Evolutionary conservation across 352 stramenopile species (phyloP).

Genomic region (Globisporangium nodosum): DNA sequence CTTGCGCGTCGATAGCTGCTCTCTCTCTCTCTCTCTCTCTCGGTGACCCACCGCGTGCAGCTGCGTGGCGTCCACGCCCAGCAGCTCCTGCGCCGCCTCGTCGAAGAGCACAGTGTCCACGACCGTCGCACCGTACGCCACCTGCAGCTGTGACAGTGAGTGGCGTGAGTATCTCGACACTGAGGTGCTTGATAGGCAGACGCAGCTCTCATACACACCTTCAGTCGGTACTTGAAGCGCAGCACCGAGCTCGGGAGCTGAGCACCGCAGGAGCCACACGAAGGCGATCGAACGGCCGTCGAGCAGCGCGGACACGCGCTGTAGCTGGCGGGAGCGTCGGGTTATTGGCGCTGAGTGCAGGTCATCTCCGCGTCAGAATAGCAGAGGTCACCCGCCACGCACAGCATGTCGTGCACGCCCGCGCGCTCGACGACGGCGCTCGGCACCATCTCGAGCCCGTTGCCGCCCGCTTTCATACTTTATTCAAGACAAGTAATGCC

Average conservation of each 20-base stretch:
- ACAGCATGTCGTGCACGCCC: conserved; percentile 51
- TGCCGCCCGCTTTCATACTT: neutral
- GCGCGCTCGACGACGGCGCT: conserved; percentile 48
- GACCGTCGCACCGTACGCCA: conserved; percentile 24
- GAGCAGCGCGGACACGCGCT: conserved; percentile 42
- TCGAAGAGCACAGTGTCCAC: conserved; percentile 49
- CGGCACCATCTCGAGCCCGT: conserved; percentile 24
- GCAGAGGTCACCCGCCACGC: neutral
- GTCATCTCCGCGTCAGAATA: no score
- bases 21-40: no score
- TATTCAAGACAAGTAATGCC: no score
- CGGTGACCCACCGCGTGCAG: conserved; percentile 14
- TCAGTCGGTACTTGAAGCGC: conserved; percentile 43
- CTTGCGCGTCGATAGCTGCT: neutral
- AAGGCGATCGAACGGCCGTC: conserved; percentile 28
- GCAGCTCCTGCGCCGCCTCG: conserved; percentile 29
- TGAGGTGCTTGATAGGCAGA: no score
- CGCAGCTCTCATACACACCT: conserved; percentile 15
- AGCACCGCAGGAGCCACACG: conserved; percentile 29
- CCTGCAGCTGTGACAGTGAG: conserved; percentile 9
- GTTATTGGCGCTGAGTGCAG: no score
- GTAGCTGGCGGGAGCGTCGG: conserved; percentile 22
- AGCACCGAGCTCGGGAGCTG: neutral
- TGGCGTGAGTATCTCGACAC: no score
- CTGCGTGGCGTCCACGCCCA: conserved; percentile 24